Percentiles rank a stretch among this genome's conserved stretches.
Conservation (phyloP, 768 basidiomycete species). For the Psilocybe tampanensis region DNA sequence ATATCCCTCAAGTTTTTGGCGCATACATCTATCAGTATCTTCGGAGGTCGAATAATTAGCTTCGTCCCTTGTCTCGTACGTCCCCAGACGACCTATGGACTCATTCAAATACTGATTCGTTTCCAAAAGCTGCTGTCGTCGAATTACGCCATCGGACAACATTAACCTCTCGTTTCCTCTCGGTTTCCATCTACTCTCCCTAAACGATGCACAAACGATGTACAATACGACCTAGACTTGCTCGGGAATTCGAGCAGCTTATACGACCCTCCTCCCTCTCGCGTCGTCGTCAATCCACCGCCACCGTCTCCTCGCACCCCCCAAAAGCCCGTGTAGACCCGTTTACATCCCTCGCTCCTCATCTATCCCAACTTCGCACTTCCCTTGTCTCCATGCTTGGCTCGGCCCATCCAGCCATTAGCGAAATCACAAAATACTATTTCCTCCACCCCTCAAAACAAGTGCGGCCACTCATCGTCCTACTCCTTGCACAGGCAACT, state of each 20-base stretch:
- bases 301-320: not conserved
- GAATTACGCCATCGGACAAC: too few relatives aligned
- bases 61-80: too few relatives aligned
- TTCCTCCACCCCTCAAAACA: constrained; percentile 91
- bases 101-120: too few relatives aligned
- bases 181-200: too few relatives aligned
- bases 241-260: constrained; percentile 3
- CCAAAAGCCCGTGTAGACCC: constrained; percentile 52
- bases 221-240: not conserved
- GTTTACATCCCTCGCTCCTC: constrained; percentile 63
- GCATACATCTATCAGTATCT: too few relatives aligned
- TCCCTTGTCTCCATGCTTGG: constrained; percentile 76
- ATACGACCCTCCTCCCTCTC: not conserved
- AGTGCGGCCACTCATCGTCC: constrained; percentile 82
- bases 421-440: constrained; percentile 89
- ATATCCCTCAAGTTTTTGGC: too few relatives aligned
- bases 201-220: constrained; percentile 8
- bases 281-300: constrained; percentile 2
- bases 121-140: too few relatives aligned
- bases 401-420: constrained; percentile 81
- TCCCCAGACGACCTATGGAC: too few relatives aligned
- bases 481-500: constrained; percentile 86
- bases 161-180: too few relatives aligned
- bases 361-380: constrained; percentile 67
- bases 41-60: too few relatives aligned